Base-by-base conservation (phyloP, 2,329 filamentous ascomycete species). In the Stachybotrys chartarum region DNA sequence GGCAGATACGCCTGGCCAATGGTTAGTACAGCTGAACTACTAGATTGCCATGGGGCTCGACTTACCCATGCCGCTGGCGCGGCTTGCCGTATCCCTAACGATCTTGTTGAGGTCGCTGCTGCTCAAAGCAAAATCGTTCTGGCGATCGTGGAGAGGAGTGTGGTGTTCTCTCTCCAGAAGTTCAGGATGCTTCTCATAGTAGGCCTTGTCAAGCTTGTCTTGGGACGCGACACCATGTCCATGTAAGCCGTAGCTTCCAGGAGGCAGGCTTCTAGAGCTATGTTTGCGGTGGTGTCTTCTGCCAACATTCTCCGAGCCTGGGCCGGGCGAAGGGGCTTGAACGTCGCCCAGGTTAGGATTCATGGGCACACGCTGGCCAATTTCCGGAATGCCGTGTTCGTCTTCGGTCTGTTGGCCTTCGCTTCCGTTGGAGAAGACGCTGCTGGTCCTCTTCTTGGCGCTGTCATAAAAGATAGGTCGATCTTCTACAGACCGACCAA, bases 281-380 rank as follows among this genome's bases (percentile, higher is more conserved):
- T 82, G 84, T 72, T 83, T 90, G 59, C 91, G 85, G 54, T 80
- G 76, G 66, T 92, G 88, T 58, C 84, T 72, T 60, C 77, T 79
- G 58, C 78, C 77, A 54, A 62, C 61, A 51, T 70, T 71, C 4
- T 72, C 68, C 5, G 72, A 63, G 49, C 71, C 70, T 8, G 86
- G 87, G 3, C 85, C 82, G 1, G 92, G 91, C 2, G 92, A 94
- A 3, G 94, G 94, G 14, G 94, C 94, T 74, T 99, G 94, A 10
- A 97, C 94, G 68, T 97, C 93, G 58, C 94, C 94, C 48, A 94
- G 90, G 68, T 94, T 84, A 54, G 87, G 88, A 68, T 94, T 88
- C 90, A 99, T 94, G 52, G 94, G 94, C 45, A 99, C 93, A 66
- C 92, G 88, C 65, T 90, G 84, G 51, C 93, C 93, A 62, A 97